A percentile compares a stretch with the other conserved stretches of the same genome.
Conservation (phyloP, 805 yeast genomes). For the Sugiyamaella floridensis region DNA sequence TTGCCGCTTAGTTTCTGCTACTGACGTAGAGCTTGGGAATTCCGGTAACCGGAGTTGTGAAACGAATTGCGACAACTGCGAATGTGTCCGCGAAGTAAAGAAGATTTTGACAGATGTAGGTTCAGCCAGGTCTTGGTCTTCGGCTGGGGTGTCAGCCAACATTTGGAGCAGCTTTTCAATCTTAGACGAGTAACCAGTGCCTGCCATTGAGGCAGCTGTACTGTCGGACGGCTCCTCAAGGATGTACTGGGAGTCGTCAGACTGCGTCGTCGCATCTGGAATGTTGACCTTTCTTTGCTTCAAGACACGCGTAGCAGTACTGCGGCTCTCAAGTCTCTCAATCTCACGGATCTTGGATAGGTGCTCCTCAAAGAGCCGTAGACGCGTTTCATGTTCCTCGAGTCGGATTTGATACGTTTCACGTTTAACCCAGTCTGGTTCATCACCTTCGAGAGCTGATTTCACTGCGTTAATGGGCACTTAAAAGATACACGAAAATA, state of each 20-base stretch:
- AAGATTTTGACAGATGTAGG: conserved; percentile 40
- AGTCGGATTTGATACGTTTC: conserved; percentile 28
- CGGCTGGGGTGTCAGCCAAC: conserved; percentile 29
- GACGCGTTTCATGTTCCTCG: conserved; percentile 15
- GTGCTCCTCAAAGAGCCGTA: conserved; percentile 23
- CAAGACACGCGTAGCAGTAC: conserved; percentile 2
- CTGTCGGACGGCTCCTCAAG: conserved; percentile 30
- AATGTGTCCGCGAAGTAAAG: conserved; percentile 84
- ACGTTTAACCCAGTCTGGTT: conserved; percentile 63
- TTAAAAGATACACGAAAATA: conserved; percentile 6
- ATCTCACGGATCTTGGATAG: conserved; percentile 12
- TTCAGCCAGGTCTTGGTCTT: conserved; percentile 7
- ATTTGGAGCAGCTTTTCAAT: conserved; percentile 43
- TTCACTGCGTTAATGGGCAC: not conserved
- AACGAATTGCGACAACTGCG: conserved; percentile 77
- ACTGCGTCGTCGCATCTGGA: not conserved
- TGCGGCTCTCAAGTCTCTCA: conserved; percentile 12
- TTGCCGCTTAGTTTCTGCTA: not conserved
- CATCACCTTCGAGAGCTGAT: conserved; percentile 37
- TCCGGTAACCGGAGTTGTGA: conserved; percentile 57
- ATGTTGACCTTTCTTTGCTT: conserved; percentile 16
- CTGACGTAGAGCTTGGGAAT: conserved; percentile 53
- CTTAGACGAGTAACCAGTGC: conserved; percentile 34
- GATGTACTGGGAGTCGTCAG: conserved; percentile 6
- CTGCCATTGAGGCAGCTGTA: conserved; percentile 20